These are phyloP conservation scores for Ceratocystis alfenasii DNA, from an alignment of 2,329 filamentous ascomycete species.

Conservation along the genomic window DNA sequence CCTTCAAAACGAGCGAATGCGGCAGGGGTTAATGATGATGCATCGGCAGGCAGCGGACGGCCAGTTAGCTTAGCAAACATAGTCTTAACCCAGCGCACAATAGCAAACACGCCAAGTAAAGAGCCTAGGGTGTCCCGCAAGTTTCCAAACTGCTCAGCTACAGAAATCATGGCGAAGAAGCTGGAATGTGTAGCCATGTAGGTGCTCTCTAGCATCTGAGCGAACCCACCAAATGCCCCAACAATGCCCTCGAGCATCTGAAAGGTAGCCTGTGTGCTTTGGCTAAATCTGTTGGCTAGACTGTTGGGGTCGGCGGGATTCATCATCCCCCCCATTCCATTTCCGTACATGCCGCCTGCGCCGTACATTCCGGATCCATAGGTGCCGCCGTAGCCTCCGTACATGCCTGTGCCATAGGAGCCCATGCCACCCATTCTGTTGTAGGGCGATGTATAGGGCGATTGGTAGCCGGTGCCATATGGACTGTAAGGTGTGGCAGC, in stretches of 20 bases:
- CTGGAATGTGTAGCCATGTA: slow-evolving; percentile 99
- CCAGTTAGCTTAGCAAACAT: slow-evolving; percentile 87
- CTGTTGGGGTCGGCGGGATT: slow-evolving; percentile 82
- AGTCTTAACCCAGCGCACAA: slow-evolving; percentile 90
- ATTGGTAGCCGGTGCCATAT: slow-evolving; percentile 30
- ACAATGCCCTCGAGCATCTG: slow-evolving; percentile 98
- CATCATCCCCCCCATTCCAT: slow-evolving; percentile 31
- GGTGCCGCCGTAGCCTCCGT: slow-evolving; percentile 27
- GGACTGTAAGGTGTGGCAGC: slow-evolving; percentile 37
- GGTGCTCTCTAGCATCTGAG: slow-evolving; percentile 98
- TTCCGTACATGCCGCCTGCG: slow-evolving; percentile 35
- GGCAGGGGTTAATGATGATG: slow-evolving; percentile 73
- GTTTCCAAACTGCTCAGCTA: slow-evolving; percentile 93
- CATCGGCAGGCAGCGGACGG: slow-evolving; percentile 76
- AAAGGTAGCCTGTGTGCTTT: slow-evolving; percentile 91
- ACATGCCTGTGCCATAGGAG: slow-evolving; percentile 33
- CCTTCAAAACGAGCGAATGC: slow-evolving; percentile 86
- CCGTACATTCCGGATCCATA: slow-evolving; percentile 36
- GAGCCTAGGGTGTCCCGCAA: slow-evolving; percentile 87
- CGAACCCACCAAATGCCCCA: slow-evolving; percentile 90
- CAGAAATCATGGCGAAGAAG: slow-evolving; percentile 98
- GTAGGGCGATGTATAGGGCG: slow-evolving; percentile 34
- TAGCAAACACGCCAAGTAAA: slow-evolving; percentile 84
- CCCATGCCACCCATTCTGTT: slow-evolving; percentile 34
- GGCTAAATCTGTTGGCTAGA: slow-evolving; percentile 86